Conservation (phyloP, 257 asterid species). For the Cynanchum wilfordii region DNA sequence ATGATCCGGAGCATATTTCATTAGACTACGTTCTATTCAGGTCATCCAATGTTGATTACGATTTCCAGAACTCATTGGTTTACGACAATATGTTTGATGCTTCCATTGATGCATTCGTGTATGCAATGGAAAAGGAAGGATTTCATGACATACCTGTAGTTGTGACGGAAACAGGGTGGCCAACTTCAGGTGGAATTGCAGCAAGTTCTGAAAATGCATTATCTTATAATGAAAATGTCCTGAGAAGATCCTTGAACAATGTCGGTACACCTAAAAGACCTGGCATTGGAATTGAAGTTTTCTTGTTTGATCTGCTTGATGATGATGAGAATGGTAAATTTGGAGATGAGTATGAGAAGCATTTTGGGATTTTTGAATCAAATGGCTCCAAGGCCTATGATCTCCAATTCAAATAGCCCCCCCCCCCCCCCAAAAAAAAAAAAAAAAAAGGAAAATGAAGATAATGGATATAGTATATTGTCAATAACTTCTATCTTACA, state of each 20-base stretch:
- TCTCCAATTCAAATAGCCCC: slow-evolving; percentile 24
- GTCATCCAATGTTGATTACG: slow-evolving; percentile 31
- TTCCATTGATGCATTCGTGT: slow-evolving; percentile 53
- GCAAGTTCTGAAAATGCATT: slow-evolving; percentile 50
- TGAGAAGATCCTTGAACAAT: slow-evolving; percentile 37
- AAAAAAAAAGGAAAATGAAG: no score
- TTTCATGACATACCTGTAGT: slow-evolving; percentile 48
- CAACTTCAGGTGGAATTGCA: slow-evolving; percentile 47
- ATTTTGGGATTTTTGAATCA: slow-evolving; percentile 63
- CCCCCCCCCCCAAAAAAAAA: not conserved
- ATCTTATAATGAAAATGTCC: slow-evolving; percentile 54
- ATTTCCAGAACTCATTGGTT: slow-evolving; percentile 24
- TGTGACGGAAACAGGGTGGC: slow-evolving; percentile 88
- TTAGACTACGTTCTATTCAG: slow-evolving; percentile 52
- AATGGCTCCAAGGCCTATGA: slow-evolving; percentile 55
- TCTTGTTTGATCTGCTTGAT: slow-evolving; percentile 67
- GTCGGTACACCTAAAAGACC: slow-evolving; percentile 75
- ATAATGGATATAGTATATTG: no score
- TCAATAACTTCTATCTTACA: no score
- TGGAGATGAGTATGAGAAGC: slow-evolving; percentile 52
- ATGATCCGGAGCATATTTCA: slow-evolving; percentile 25
- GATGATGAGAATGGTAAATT: slow-evolving; percentile 47
- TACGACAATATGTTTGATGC: slow-evolving; percentile 61
- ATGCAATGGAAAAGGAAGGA: slow-evolving; percentile 76
- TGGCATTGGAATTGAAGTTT: slow-evolving; percentile 58